A percentile compares a stretch with the other conserved stretches of the same genome.
These are phyloP conservation scores for Nemania sp. DNA, from an alignment of 2,329 filamentous ascomycete species.

Conservation along the genomic window DNA sequence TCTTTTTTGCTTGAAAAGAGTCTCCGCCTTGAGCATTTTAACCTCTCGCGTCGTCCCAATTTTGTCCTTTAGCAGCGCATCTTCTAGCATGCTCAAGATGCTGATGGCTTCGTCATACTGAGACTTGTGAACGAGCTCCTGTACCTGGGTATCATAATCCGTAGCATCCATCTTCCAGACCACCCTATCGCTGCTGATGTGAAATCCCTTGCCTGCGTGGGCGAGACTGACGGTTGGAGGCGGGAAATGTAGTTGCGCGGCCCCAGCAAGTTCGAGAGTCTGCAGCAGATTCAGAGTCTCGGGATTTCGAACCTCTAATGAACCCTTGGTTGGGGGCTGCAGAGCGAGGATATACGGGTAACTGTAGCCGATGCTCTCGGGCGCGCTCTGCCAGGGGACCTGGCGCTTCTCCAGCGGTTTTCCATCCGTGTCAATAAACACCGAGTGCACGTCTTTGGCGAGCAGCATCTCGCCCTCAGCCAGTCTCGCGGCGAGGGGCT, in stretches of 20 bases:
- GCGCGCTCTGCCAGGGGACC: conserved; percentile 88
- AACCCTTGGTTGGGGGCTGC: conserved; percentile 80
- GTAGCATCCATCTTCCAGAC: conserved; percentile 97
- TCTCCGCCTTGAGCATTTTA: conserved; percentile 89
- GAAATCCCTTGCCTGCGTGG: conserved; percentile 93
- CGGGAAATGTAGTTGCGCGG: conserved; percentile 85
- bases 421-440: conserved; percentile 86
- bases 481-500: conserved; percentile 82
- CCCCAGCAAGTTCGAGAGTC: conserved; percentile 78
- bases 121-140: conserved; percentile 74
- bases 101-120: conserved; percentile 92
- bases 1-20: conserved; percentile 78
- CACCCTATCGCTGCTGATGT: conserved; percentile 86
- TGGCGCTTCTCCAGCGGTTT: conserved; percentile 82
- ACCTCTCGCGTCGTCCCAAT: conserved; percentile 78
- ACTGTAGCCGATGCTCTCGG: conserved; percentile 91
- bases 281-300: conserved; percentile 90
- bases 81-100: conserved; percentile 85
- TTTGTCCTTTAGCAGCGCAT: conserved; percentile 86
- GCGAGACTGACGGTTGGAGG: conserved; percentile 93
- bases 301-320: conserved; percentile 88
- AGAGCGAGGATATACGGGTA: conserved; percentile 94
- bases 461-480: conserved; percentile 83
- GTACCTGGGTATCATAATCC: conserved; percentile 87
- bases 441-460: conserved; percentile 96